phyloP scores from a whole-genome alignment of 305 asterid genomes.

The Rubia tinctorum region DNA sequence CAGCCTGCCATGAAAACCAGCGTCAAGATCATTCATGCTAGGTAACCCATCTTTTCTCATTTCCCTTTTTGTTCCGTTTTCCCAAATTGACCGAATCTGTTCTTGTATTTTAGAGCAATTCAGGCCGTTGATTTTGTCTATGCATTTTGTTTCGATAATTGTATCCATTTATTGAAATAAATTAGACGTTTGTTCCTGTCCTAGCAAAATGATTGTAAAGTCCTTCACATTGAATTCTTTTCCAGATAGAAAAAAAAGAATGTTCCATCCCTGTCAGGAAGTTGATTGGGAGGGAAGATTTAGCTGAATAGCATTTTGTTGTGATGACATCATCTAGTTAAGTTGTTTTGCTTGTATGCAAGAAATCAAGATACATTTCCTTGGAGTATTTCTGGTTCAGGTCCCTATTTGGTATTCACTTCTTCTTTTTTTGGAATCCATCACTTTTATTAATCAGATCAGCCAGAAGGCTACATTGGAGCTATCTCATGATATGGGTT shows the following conservation, averaged over 20 bases:
- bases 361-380: not conserved
- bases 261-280: not conserved
- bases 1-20: slow-evolving; percentile 56
- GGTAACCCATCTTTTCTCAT: slow-evolving; percentile 23
- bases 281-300: too few relatives aligned
- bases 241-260: not conserved
- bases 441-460: too few relatives aligned
- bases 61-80: not conserved
- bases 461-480: too few relatives aligned
- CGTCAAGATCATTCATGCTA: slow-evolving; percentile 62
- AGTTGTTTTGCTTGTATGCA: not conserved
- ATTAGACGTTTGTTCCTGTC: not conserved
- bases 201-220: not conserved
- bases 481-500: too few relatives aligned
- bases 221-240: not conserved
- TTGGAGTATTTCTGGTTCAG: not conserved
- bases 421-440: too few relatives aligned
- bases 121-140: not conserved
- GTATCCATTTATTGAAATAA: not conserved
- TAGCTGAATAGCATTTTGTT: not conserved
- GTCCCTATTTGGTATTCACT: not conserved
- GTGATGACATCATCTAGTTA: not conserved
- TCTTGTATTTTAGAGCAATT: not conserved
- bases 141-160: not conserved
- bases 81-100: not conserved